Evolutionary conservation across 2,329 filamentous ascomycete species (phyloP), one percentile per base, ranked within the genome.

Genomic region (Beauveria medogensis): DNA sequence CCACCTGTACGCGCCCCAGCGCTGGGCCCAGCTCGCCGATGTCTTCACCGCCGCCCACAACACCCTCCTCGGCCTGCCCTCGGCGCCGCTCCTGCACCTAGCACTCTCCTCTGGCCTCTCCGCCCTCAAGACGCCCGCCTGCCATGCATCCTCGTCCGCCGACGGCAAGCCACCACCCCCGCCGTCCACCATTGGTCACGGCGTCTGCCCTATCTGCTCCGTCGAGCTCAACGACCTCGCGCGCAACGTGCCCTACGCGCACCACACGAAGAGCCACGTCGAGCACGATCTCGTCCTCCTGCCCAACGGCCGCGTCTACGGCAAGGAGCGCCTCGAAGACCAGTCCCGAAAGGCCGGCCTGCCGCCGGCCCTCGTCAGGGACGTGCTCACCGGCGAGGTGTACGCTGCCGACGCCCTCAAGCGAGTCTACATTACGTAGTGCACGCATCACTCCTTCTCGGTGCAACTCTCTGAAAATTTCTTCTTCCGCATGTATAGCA

Each of bases 201-300:
- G 86, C 54, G 86, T 97, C 47, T 99, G 94, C 68, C 94, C 94
- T 3, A 97, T 99, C 70, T 99, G 94, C 78, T 94, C 89, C 53
- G 94, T 89, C 0, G 94, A 99, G 75, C 83, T 99, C 60, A 97
- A 97, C 72, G 90, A 92, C 69, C 82, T 99, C 40, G 93, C 94
- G 2, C 82, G 88, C 56, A 87, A 88, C 67, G 90, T 99, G 50
- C 94, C 94, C 0, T 97, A 97, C 69, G 94, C 94, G 3, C 90
- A 96, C 69, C 94, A 99, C 73, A 92, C 89, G 34, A 95, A 95
- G 79, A 96, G 91, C 71, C 90, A 91, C 64, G 91, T 97, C 34
- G 93, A 96, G 70, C 86, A 85, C 51, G 92, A 97, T 70, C 83
- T 94, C 1, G 82, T 96, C 22, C 82, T 97, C 48, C 75, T 99